Conservation (phyloP, 2,329 filamentous ascomycete species). For the Akanthomyces dipterigenus region DNA sequence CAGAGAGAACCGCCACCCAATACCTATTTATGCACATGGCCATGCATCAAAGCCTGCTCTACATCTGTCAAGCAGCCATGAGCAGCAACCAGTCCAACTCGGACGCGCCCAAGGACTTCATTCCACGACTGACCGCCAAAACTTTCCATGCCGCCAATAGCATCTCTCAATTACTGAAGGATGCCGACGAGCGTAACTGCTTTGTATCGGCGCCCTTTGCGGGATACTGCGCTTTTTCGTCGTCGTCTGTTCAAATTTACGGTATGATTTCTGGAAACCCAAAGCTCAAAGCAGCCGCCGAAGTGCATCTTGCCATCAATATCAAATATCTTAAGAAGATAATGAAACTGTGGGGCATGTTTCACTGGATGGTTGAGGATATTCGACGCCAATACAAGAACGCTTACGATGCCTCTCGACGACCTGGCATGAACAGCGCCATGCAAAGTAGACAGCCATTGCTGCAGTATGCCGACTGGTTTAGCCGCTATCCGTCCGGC, state of each 20-base stretch:
- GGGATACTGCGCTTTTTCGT: slow-evolving; percentile 89
- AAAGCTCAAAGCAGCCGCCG: slow-evolving; percentile 67
- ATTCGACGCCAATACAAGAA: slow-evolving; percentile 81
- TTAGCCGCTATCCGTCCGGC: slow-evolving; percentile 87
- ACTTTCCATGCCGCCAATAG: slow-evolving; percentile 79
- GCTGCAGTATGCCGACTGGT: slow-evolving; percentile 97
- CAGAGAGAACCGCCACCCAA: slow-evolving; percentile 80
- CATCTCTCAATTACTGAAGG: slow-evolving; percentile 77
- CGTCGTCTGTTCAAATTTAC: slow-evolving; percentile 89
- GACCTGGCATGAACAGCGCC: slow-evolving; percentile 23
- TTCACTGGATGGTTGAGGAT: slow-evolving; percentile 92
- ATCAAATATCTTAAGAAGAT: slow-evolving; percentile 88
- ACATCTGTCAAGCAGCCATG: slow-evolving; percentile 82
- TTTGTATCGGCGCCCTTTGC: slow-evolving; percentile 85
- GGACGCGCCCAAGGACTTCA: slow-evolving; percentile 71
- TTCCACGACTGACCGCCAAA: slow-evolving; percentile 65
- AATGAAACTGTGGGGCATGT: slow-evolving; percentile 98
- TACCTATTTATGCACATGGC: slow-evolving; percentile 89
- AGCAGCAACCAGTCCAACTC: slow-evolving; percentile 58
- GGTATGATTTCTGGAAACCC: slow-evolving; percentile 83
- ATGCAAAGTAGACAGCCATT: slow-evolving; percentile 52
- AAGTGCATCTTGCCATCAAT: slow-evolving; percentile 78
- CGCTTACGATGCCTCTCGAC: slow-evolving; percentile 73
- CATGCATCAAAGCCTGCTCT: slow-evolving; percentile 82
- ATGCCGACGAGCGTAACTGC: slow-evolving; percentile 61